Evolutionary conservation across 2,329 filamentous ascomycete genomes (phyloP).

Genomic region (Ophidiomyces ophidiicola): DNA sequence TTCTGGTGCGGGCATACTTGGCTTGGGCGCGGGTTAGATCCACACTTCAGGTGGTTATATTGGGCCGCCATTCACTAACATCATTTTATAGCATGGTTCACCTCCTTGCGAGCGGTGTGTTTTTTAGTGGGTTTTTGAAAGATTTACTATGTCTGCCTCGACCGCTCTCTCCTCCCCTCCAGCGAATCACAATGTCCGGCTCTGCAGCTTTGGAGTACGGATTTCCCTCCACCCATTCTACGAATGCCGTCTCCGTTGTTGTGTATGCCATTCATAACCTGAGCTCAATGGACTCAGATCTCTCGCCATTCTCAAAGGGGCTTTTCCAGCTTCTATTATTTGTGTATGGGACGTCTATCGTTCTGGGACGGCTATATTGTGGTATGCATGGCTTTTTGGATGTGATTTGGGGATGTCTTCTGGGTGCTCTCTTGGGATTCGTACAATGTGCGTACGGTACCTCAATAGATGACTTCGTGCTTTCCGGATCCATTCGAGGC

Average conservation of each 20-base stretch:
- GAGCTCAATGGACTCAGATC: constrained; percentile 50
- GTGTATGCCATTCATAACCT: constrained; percentile 68
- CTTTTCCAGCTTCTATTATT: constrained; percentile 59
- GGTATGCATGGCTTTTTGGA: constrained; percentile 98
- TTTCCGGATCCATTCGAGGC: constrained; percentile 51
- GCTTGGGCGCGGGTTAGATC: constrained; percentile 70
- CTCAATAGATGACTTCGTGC: constrained; percentile 58
- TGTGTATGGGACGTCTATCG: constrained; percentile 77
- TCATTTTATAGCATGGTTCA: constrained; percentile 42
- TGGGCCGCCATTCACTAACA: constrained; percentile 10
- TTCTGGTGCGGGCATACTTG: constrained; percentile 91
- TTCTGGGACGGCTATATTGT: constrained; percentile 85
- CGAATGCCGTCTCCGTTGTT: constrained; percentile 89
- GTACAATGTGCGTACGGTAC: constrained; percentile 45
- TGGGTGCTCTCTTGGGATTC: constrained; percentile 56
- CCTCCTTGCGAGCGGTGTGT: constrained; percentile 65
- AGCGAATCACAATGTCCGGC: constrained; percentile 80
- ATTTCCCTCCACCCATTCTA: constrained; percentile 92
- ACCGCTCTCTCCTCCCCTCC: constrained; percentile 78
- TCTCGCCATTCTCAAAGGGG: constrained; percentile 47
- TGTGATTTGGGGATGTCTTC: constrained; percentile 63
- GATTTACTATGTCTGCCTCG: constrained; percentile 86
- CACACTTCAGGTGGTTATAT: constrained; percentile 5
- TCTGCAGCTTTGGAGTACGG: constrained; percentile 92
- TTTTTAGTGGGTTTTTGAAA: constrained; percentile 86